phyloP scores from a whole-genome alignment of 139 green algal genomes.

The Tetraselmis chui region DNA sequence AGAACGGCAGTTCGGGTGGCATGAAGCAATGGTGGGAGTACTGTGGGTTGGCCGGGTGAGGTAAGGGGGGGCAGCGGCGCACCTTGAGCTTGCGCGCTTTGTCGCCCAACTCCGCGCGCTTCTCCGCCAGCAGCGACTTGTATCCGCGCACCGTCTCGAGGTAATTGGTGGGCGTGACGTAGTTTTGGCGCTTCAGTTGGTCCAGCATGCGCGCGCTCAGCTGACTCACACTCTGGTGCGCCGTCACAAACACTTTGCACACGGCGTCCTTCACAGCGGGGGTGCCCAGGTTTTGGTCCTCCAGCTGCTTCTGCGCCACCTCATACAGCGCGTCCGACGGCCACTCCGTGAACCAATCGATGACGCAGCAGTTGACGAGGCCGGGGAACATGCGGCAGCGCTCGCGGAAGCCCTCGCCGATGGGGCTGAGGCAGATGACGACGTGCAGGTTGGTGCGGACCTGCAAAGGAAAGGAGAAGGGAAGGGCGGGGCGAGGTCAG shows the following conservation, averaged over 20 bases:
- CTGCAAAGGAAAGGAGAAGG: background rate
- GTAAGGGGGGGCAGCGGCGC: too few species aligned
- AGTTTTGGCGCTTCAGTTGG: slow-evolving; percentile 60
- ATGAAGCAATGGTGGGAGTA: too few species aligned
- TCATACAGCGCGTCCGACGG: slow-evolving; percentile 63
- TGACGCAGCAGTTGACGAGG: slow-evolving; percentile 79
- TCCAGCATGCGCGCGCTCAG: slow-evolving; percentile 47
- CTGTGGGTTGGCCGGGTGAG: too few species aligned
- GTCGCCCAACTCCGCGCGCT: slow-evolving; percentile 50
- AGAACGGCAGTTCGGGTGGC: too few species aligned
- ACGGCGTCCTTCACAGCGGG: slow-evolving; percentile 49
- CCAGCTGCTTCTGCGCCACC: slow-evolving; percentile 53
- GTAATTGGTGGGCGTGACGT: slow-evolving; percentile 79
- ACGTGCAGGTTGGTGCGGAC: slow-evolving; percentile 64
- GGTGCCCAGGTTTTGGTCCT: slow-evolving; percentile 40
- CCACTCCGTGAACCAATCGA: slow-evolving; percentile 86
- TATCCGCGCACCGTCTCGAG: slow-evolving; percentile 69
- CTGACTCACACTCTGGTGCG: slow-evolving; percentile 48
- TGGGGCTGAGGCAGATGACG: slow-evolving; percentile 68
- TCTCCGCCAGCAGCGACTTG: slow-evolving; percentile 57
- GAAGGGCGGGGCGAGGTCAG: too few species aligned
- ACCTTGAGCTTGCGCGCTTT: slow-evolving; percentile 61
- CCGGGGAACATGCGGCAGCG: slow-evolving; percentile 69
- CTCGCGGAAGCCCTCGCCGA: slow-evolving; percentile 72
- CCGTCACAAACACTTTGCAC: slow-evolving; percentile 64